Evolutionary conservation across 805 yeast species (phyloP).

Genomic region (Candida ulmi): DNA sequence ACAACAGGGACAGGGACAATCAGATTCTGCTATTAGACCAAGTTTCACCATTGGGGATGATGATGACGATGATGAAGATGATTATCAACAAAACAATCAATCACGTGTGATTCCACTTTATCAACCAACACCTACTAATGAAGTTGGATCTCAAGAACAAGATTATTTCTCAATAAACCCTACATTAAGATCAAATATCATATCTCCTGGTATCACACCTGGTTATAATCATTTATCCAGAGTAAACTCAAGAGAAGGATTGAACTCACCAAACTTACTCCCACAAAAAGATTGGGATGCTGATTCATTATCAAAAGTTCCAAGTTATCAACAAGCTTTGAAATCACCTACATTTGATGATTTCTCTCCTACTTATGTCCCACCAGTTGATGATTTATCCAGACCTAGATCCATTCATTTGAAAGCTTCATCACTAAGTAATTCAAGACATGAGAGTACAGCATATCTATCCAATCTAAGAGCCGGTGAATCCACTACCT

Average conservation of each 20-base stretch:
- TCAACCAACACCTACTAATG: constrained; percentile 19
- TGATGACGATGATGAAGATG: constrained; percentile 17
- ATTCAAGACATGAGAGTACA: constrained; percentile 23
- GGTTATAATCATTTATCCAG: constrained; percentile 54
- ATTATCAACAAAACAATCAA: constrained; percentile 10
- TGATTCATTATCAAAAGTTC: constrained; percentile 58
- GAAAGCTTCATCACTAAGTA: constrained; percentile 20
- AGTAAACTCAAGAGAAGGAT: constrained; percentile 41
- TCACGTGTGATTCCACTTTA: neutral
- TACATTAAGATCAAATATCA: constrained; percentile 3
- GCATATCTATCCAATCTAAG: constrained; percentile 17
- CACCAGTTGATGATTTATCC: constrained; percentile 17
- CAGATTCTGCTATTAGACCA: constrained; percentile 1
- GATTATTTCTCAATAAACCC: constrained; percentile 32
- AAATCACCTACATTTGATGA: constrained; percentile 45
- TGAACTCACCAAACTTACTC: constrained; percentile 1
- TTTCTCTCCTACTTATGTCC: constrained; percentile 64
- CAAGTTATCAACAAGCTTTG: constrained; percentile 79
- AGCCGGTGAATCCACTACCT: constrained; percentile 9
- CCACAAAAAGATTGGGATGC: constrained; percentile 34
- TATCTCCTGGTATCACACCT: constrained; percentile 48
- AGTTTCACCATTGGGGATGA: constrained; percentile 7
- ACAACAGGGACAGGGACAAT: neutral
- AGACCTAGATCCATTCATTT: constrained; percentile 23
- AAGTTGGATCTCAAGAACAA: constrained; percentile 10